Evolutionary conservation across 2,329 filamentous ascomycete species (phyloP).

Genomic region (Fusarium sp.): DNA sequence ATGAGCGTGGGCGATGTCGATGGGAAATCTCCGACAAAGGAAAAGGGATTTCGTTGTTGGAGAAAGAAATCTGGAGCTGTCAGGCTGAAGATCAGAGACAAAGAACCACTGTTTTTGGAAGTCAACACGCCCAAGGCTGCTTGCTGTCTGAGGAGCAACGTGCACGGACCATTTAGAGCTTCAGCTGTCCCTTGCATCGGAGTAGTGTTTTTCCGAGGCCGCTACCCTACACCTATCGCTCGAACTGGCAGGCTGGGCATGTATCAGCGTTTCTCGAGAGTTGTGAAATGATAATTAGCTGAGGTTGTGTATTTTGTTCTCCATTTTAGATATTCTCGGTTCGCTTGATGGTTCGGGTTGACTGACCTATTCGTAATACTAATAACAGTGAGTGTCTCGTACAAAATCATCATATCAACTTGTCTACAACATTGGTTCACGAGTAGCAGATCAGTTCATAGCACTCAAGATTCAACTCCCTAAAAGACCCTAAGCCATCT

Average conservation of each 20-base stretch:
- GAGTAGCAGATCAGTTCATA: no score
- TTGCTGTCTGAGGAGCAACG: conserved; percentile 40
- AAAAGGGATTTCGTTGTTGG: conserved; percentile 41
- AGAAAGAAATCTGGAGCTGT: conserved; percentile 49
- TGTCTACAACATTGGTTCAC: no score
- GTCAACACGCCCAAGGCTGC: conserved; percentile 42
- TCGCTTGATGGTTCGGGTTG: no score
- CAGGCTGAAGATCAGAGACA: conserved; percentile 37
- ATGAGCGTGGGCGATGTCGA: conserved; percentile 32
- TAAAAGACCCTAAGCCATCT: no score
- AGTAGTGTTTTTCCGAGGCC: conserved; percentile 37
- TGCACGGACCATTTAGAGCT: conserved; percentile 37
- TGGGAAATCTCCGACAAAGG: conserved; percentile 39
- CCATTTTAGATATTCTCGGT: no score
- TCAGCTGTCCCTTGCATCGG: conserved; percentile 9
- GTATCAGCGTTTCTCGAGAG: no score
- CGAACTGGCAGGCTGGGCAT: background rate
- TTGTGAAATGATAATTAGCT: no score
- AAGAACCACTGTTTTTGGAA: conserved; percentile 35
- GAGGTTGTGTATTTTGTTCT: no score
- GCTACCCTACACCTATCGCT: conserved; percentile 22
- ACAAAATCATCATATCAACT: no score
- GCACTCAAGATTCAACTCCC: no score
- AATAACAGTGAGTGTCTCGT: no score
- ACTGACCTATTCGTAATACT: no score